These are phyloP conservation scores for Acanthamoeba pearcei DNA, from an alignment of 208 protist genomes.

Conservation along the genomic window DNA sequence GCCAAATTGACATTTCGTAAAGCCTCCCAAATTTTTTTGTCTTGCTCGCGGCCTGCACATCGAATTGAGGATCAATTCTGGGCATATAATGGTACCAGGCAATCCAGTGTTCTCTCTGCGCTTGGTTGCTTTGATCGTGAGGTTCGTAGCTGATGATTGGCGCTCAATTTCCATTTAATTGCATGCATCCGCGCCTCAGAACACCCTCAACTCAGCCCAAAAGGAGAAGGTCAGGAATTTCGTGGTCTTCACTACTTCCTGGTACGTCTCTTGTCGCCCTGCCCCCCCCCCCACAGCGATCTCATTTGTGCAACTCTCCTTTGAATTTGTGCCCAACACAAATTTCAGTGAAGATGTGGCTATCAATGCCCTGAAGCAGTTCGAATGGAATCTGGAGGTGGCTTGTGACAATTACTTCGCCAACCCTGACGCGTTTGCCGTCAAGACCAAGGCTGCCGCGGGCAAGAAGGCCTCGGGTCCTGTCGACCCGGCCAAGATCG, in stretches of 20 bases:
- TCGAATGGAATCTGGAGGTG: slow-evolving; percentile 62
- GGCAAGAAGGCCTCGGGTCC: not conserved
- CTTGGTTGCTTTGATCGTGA: too few species aligned
- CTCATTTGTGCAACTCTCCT: not conserved
- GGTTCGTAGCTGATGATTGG: too few species aligned
- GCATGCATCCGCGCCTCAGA: not conserved
- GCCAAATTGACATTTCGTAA: too few species aligned
- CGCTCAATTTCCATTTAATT: not conserved
- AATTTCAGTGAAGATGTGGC: slow-evolving; percentile 42
- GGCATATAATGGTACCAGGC: too few species aligned
- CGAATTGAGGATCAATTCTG: too few species aligned
- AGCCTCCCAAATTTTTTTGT: too few species aligned
- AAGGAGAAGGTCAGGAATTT: slow-evolving; percentile 64
- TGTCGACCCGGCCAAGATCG: slow-evolving; percentile 17
- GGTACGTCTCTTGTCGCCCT: not conserved
- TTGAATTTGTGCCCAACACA: not conserved
- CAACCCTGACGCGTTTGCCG: slow-evolving; percentile 13
- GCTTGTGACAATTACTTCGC: slow-evolving; percentile 66
- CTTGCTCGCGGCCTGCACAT: too few species aligned
- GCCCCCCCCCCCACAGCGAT: not conserved
- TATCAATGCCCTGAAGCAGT: slow-evolving; percentile 7
- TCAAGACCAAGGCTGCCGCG: not conserved
- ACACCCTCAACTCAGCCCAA: slow-evolving; percentile 52
- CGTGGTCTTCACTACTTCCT: slow-evolving; percentile 34
- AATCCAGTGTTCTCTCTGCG: too few species aligned